A percentile compares a stretch with the other conserved stretches of the same genome.
These are phyloP conservation scores for Lycium barbarum DNA, from an alignment of 257 asterid genomes.

Conservation along the genomic window DNA sequence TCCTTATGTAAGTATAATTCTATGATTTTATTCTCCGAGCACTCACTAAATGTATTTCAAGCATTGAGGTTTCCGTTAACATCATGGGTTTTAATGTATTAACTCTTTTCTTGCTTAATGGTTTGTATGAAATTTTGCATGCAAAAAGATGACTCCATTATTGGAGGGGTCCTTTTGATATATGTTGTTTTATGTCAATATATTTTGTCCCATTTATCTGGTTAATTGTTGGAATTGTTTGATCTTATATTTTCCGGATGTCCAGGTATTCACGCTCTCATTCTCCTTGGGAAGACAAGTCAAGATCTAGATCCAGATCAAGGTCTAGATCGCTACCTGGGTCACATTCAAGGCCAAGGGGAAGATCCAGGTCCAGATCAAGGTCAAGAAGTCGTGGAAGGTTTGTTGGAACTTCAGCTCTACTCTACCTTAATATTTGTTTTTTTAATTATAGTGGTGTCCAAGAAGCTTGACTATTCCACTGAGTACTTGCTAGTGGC, in stretches of 20 bases:
- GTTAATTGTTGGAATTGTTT: neutral
- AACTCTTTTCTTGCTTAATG: neutral
- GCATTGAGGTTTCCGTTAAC: neutral
- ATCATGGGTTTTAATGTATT: neutral
- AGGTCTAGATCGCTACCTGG: slow-evolving; percentile 60
- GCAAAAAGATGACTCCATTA: neutral
- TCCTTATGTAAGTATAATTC: neutral
- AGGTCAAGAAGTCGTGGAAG: slow-evolving; percentile 37
- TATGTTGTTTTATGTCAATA: neutral
- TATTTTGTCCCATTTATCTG: neutral
- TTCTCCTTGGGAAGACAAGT: slow-evolving; percentile 31
- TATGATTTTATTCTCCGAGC: neutral
- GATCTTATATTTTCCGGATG: neutral
- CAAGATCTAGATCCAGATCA: slow-evolving; percentile 35
- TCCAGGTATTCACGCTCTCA: slow-evolving; percentile 36
- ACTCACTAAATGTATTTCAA: neutral
- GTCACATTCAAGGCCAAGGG: slow-evolving; percentile 46
- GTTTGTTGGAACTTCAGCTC: slow-evolving; percentile 17
- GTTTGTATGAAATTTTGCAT: neutral
- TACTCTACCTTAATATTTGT: slow-evolving; percentile 1
- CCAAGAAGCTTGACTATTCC: neutral
- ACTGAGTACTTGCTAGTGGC: neutral
- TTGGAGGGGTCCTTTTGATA: neutral
- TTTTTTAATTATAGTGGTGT: neutral
- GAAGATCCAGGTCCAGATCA: slow-evolving; percentile 29